Conservation (phyloP, 495 filamentous ascomycete genomes). For the Pseudevernia furfuracea region DNA sequence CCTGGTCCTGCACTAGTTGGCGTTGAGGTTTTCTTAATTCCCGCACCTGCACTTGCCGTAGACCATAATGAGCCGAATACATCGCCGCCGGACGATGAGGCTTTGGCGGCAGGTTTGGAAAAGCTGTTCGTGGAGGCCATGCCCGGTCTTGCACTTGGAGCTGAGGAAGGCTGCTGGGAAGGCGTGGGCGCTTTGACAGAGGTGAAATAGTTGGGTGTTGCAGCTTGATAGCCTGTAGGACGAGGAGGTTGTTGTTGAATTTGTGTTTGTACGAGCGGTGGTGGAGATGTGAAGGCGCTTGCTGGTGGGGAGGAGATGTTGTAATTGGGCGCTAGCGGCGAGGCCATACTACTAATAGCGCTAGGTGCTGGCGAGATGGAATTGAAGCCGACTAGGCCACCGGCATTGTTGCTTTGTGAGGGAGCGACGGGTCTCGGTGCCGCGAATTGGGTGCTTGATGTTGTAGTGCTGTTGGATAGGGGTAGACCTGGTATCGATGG, state of each 20-base stretch:
- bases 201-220: conserved; percentile 89
- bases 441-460: conserved; percentile 60
- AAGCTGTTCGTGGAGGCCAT: conserved; percentile 27
- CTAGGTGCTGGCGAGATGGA: conserved; percentile 67
- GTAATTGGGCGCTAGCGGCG: conserved; percentile 44
- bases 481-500: conserved; percentile 36
- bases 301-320: conserved; percentile 42
- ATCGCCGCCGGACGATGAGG: conserved; percentile 60
- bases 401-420: conserved; percentile 70
- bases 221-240: conserved; percentile 65
- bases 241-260: conserved; percentile 36
- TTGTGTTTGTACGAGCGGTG: conserved; percentile 33
- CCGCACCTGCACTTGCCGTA: conserved; percentile 63
- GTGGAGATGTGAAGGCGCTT: conserved; percentile 42
- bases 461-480: conserved; percentile 54
- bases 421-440: conserved; percentile 77
- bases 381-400: conserved; percentile 68
- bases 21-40: conserved; percentile 56
- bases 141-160: conserved; percentile 26
- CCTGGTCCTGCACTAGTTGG: conserved; percentile 60
- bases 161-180: conserved; percentile 27
- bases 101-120: conserved; percentile 39
- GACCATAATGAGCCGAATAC: conserved; percentile 85
- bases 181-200: conserved; percentile 52
- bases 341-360: conserved; percentile 38